Evolutionary conservation across 768 basidiomycete genomes (phyloP).

Genomic region (Trichaptum fuscoviolaceum): DNA sequence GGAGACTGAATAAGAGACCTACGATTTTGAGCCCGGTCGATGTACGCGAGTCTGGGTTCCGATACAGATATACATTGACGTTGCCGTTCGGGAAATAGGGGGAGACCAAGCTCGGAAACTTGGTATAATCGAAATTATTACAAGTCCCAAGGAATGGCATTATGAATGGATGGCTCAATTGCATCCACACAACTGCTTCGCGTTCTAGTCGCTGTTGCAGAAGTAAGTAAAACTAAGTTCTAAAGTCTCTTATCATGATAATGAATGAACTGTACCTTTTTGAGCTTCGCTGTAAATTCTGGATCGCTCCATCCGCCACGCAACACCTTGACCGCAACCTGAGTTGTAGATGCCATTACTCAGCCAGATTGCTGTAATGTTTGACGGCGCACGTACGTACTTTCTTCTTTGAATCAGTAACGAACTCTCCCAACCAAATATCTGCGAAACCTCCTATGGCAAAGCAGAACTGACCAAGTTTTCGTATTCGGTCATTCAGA

Average conservation of each 20-base stretch:
- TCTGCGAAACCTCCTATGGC: conserved; percentile 5
- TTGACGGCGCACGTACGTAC: not conserved
- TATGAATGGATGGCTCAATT: conserved; percentile 15
- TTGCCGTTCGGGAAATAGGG: conserved; percentile 25
- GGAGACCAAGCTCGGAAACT: conserved; percentile 15
- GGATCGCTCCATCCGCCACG: not conserved
- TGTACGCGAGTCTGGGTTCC: not conserved
- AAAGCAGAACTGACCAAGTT: not conserved
- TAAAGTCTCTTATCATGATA: not conserved
- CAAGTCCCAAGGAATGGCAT: conserved; percentile 20
- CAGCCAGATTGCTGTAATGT: not conserved
- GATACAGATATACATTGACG: conserved; percentile 17
- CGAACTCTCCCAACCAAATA: not conserved
- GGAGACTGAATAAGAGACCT: not conserved
- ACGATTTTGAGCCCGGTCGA: not conserved
- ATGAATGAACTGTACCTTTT: not conserved
- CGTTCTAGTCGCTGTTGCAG: not conserved
- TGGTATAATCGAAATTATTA: not conserved
- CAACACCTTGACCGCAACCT: conserved; percentile 6
- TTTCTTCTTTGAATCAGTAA: not conserved
- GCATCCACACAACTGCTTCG: conserved; percentile 21
- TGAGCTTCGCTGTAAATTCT: not conserved
- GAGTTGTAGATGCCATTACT: too few relatives aligned
- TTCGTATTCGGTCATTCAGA: conserved; percentile 1
- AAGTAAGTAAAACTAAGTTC: not conserved